Percentiles rank a stretch among this genome's conserved stretches.
These are phyloP conservation scores for Amborella trichopoda DNA, from an alignment of 164 flowering plant genomes.

Conservation along the genomic window DNA sequence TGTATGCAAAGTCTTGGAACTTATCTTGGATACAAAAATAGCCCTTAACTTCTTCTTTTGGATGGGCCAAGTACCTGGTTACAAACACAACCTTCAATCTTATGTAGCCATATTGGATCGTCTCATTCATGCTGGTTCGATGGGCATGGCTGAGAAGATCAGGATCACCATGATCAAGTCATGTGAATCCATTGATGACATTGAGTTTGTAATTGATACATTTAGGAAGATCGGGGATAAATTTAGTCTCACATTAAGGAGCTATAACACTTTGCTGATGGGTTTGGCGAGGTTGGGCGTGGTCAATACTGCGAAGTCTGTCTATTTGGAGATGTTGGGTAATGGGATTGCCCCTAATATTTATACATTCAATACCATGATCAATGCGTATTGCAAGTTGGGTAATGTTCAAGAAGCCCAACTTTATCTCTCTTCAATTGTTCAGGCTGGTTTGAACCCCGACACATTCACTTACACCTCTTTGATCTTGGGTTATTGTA, in stretches of 20 bases:
- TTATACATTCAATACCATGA: conserved; percentile 57
- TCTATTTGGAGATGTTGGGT: conserved; percentile 41
- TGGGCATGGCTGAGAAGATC: conserved; percentile 31
- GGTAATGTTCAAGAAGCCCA: conserved; percentile 48
- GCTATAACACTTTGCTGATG: conserved; percentile 49
- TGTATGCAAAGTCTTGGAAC: conserved; percentile 33
- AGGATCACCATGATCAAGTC: conserved; percentile 43
- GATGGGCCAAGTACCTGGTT: conserved; percentile 29
- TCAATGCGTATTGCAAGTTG: conserved; percentile 59
- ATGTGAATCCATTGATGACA: conserved; percentile 28
- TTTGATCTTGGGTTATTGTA: conserved; percentile 63
- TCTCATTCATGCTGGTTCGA: conserved; percentile 23
- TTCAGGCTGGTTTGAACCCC: conserved; percentile 45
- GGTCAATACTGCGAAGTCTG: conserved; percentile 48
- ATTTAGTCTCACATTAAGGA: conserved; percentile 36
- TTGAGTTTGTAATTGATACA: conserved; percentile 22
- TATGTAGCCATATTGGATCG: conserved; percentile 29
- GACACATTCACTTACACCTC: conserved; percentile 68
- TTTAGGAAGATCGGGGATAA: conserved; percentile 20
- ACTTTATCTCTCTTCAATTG: conserved; percentile 46
- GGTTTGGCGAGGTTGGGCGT: conserved; percentile 33
- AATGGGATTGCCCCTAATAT: conserved; percentile 43
- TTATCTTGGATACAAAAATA: conserved; percentile 28
- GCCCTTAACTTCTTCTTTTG: conserved; percentile 56
- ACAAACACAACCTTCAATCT: conserved; percentile 37